These are phyloP conservation scores for Solanum sejunctum DNA, from an alignment of 257 asterid species.

Conservation along the genomic window DNA sequence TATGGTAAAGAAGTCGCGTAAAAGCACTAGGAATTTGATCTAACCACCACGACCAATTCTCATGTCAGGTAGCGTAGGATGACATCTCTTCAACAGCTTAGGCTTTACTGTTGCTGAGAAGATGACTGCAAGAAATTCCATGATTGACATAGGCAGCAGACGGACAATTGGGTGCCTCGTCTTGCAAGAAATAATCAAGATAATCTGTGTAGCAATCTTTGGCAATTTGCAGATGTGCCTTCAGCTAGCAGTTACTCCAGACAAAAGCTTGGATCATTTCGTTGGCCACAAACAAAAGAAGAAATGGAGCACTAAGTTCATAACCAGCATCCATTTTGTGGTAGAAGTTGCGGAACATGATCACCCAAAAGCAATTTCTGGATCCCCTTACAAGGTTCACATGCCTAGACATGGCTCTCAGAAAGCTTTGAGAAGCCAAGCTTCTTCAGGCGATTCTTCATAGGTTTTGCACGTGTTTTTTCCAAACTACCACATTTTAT, in stretches of 20 bases:
- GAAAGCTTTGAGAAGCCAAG: constrained; percentile 60
- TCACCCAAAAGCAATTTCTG: constrained; percentile 4
- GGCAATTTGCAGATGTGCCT: constrained; percentile 10
- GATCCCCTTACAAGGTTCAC: constrained; percentile 23
- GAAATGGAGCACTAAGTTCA: constrained; percentile 26
- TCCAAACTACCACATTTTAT: constrained; percentile 56
- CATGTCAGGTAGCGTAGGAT: constrained; percentile 8
- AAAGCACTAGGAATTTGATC: not conserved
- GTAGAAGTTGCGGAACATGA: constrained; percentile 40
- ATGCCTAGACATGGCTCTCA: constrained; percentile 18
- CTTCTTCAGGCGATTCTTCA: constrained; percentile 51
- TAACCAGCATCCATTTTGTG: constrained; percentile 34
- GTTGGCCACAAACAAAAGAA: constrained; percentile 19
- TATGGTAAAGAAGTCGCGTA: not conserved
- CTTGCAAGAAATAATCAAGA: not conserved
- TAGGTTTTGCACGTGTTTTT: constrained; percentile 43
- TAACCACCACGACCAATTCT: constrained; percentile 6
- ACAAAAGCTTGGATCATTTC: constrained; percentile 17
- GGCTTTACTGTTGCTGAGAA: constrained; percentile 9
- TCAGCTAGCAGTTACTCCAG: constrained; percentile 6
- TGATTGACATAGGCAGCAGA: constrained; percentile 16
- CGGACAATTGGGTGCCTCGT: constrained; percentile 10
- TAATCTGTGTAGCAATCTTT: not conserved
- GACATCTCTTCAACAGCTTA: not conserved
- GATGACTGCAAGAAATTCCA: constrained; percentile 18